Evolutionary conservation across 73 alveolate species (phyloP).

Genomic region (Paramecium biaurelia): DNA sequence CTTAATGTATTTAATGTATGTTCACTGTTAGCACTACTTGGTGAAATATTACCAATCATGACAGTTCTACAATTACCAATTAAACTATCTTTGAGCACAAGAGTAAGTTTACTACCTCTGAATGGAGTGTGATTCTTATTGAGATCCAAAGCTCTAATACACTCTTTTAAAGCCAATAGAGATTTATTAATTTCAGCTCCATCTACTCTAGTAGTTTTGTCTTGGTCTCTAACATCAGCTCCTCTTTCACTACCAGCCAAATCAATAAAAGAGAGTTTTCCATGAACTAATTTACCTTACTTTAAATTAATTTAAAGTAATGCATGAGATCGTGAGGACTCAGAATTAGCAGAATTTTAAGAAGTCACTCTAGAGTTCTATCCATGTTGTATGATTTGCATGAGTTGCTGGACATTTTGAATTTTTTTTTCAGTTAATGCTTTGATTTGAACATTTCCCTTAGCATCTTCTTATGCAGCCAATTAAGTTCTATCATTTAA

Average conservation of each 20-base stretch:
- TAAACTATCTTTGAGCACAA: conserved; percentile 89
- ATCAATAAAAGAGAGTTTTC: conserved; percentile 97
- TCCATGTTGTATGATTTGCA: conserved; percentile 84
- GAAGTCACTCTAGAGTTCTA: conserved; percentile 65
- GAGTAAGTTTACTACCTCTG: conserved; percentile 98
- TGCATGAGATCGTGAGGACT: conserved; percentile 65
- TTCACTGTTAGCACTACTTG: conserved; percentile 95
- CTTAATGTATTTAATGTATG: conserved; percentile 99
- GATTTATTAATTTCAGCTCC: conserved; percentile 99
- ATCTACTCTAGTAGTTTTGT: conserved; percentile 96
- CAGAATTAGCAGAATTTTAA: conserved; percentile 38
- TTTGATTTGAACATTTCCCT: conserved; percentile 94
- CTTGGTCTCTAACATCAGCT: conserved; percentile 95
- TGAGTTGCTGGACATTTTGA: conserved; percentile 73
- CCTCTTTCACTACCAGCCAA: conserved; percentile 99
- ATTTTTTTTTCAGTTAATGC: conserved; percentile 90
- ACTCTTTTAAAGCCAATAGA: conserved; percentile 97
- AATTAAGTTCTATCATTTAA: conserved; percentile 91
- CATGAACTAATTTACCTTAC: conserved; percentile 81
- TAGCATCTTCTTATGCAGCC: conserved; percentile 98
- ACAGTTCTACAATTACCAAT: conserved; percentile 99
- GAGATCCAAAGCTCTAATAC: conserved; percentile 98
- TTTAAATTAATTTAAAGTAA: conserved; percentile 85
- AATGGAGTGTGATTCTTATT: conserved; percentile 99
- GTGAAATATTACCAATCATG: conserved; percentile 99